Evolutionary conservation across 139 green algal genomes (phyloP).

Genomic region (Spirogloea muscicola): DNA sequence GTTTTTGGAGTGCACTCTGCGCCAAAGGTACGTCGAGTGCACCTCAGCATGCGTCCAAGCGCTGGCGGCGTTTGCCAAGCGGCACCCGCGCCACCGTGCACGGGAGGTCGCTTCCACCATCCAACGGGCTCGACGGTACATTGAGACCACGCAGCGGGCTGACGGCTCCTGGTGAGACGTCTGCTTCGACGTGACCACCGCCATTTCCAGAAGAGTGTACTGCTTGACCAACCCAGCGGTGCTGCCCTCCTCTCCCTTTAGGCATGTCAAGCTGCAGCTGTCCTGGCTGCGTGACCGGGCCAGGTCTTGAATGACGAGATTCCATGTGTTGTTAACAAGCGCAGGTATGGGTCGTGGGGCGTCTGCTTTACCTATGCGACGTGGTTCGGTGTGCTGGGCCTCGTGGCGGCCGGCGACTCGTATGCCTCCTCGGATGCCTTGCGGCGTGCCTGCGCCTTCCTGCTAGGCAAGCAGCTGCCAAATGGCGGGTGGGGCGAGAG

Average conservation of each 20-base stretch:
- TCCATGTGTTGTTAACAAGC: too few species aligned
- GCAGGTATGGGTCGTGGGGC: slow-evolving; percentile 92
- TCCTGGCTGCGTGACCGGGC: too few species aligned
- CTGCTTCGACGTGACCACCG: too few species aligned
- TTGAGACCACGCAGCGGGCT: slow-evolving; percentile 66
- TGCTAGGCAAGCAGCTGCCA: slow-evolving; percentile 78
- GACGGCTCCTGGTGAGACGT: slow-evolving; percentile 83
- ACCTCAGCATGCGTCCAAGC: slow-evolving; percentile 89
- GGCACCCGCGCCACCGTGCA: slow-evolving; percentile 36
- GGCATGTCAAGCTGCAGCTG: too few species aligned
- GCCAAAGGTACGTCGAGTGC: slow-evolving; percentile 91
- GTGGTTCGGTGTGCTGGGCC: slow-evolving; percentile 88
- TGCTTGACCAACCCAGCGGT: too few species aligned
- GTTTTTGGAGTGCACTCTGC: too few species aligned
- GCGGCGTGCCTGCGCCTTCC: slow-evolving; percentile 68
- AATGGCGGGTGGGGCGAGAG: slow-evolving; percentile 96
- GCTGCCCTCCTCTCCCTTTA: too few species aligned
- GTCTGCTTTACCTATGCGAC: slow-evolving; percentile 98
- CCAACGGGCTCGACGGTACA: slow-evolving; percentile 57
- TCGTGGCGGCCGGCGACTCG: slow-evolving; percentile 67
- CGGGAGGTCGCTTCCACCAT: slow-evolving; percentile 48
- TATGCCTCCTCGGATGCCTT: slow-evolving; percentile 57
- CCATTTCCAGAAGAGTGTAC: too few species aligned
- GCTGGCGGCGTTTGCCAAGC: slow-evolving; percentile 64
- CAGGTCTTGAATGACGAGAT: too few species aligned